Evolutionary conservation across 73 alveolate species (phyloP).

Genomic region (Symbiodinium pilosum): DNA sequence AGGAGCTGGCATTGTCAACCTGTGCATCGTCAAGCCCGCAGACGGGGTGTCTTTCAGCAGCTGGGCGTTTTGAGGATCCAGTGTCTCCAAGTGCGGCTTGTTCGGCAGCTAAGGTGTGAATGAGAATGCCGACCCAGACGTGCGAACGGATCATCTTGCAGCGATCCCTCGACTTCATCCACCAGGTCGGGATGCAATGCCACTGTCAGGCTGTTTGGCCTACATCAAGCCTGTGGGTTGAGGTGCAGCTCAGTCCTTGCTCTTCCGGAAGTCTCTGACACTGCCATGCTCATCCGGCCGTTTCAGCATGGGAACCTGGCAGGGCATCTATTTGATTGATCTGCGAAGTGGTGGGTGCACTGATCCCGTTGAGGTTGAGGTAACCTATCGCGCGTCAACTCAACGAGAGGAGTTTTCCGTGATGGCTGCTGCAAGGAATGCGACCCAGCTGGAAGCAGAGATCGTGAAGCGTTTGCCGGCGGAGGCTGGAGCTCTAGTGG

Average conservation of each 20-base stretch:
- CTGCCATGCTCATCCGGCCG: neutral
- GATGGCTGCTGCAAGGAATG: slow-evolving; percentile 4
- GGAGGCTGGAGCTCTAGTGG: neutral
- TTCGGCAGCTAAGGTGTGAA: neutral
- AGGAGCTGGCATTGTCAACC: neutral
- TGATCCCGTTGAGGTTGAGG: neutral
- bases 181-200: neutral
- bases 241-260: neutral
- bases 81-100: neutral
- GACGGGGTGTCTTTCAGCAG: slow-evolving; percentile 5
- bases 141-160: neutral
- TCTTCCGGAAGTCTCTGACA: neutral
- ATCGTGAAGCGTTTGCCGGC: neutral
- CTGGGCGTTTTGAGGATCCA: neutral
- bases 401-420: slow-evolving; percentile 1
- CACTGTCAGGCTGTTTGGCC: too few relatives aligned
- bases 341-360: neutral
- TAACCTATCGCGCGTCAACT: neutral
- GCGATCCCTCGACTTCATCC: slow-evolving; percentile 18
- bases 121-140: slow-evolving; percentile 30
- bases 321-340: neutral
- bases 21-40: neutral
- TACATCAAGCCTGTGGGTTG: neutral
- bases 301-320: slow-evolving; percentile 23
- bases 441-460: neutral